phyloP scores from a whole-genome alignment of 1,284 basidiomycete genomes.

The Cutaneotrichosporon dermatis region DNA sequence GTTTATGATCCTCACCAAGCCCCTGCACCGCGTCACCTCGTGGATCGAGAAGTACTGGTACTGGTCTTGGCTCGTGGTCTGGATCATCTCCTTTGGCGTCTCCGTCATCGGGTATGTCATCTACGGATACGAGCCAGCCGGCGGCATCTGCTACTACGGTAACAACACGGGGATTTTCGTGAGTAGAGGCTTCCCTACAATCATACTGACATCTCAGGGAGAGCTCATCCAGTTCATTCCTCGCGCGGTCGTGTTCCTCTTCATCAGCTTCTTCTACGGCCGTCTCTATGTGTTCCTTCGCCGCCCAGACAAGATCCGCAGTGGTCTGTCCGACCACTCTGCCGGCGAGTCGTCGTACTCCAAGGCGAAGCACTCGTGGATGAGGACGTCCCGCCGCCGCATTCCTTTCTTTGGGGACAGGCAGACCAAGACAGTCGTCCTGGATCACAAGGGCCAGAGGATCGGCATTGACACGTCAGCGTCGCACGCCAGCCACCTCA shows the following conservation, averaged over 20 bases:
- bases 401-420: background rate
- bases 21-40: conserved; percentile 40
- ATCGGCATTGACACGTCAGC: background rate
- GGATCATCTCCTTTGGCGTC: conserved; percentile 33
- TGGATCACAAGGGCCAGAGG: conserved; percentile 3
- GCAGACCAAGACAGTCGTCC: conserved; percentile 5
- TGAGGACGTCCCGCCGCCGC: conserved; percentile 6
- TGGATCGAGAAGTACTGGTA: conserved; percentile 44
- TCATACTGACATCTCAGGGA: background rate
- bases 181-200: no score
- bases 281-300: conserved; percentile 49
- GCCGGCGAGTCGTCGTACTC: conserved; percentile 10
- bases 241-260: conserved; percentile 43
- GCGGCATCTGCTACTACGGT: conserved; percentile 46
- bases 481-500: background rate
- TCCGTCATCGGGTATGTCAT: conserved; percentile 35
- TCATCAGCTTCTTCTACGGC: conserved; percentile 46
- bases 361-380: conserved; percentile 7
- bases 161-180: conserved; percentile 39
- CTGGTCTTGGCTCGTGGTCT: conserved; percentile 39
- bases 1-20: conserved; percentile 49
- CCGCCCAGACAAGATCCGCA: conserved; percentile 48
- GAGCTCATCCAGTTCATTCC: conserved; percentile 49
- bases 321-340: conserved; percentile 29
- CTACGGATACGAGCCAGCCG: conserved; percentile 40